Evolutionary conservation across 805 yeast species (phyloP).

Genomic region (Barnettozyma sp.): DNA sequence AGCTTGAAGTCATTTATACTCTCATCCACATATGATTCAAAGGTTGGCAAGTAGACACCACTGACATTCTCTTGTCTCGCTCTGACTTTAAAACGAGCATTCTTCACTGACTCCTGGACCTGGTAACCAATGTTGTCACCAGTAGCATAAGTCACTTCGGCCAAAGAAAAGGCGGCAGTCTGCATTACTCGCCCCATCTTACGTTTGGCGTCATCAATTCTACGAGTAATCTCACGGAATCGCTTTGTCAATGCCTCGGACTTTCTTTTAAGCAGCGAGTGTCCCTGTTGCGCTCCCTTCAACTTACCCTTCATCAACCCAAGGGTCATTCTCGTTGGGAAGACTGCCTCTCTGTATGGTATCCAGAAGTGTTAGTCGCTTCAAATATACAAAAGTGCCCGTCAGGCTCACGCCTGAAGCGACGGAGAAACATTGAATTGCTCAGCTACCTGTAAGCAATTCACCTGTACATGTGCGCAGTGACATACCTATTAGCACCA

Average conservation of each 20-base stretch:
- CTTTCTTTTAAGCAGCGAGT: conserved; percentile 85
- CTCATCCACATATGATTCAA: conserved; percentile 78
- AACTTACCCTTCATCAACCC: conserved; percentile 91
- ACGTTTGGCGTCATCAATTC: conserved; percentile 83
- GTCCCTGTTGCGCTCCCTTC: conserved; percentile 97
- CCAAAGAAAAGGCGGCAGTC: conserved; percentile 93
- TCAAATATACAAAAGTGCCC: too few relatives aligned
- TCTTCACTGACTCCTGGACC: conserved; percentile 88
- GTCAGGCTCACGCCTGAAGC: too few relatives aligned
- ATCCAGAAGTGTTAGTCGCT: not conserved
- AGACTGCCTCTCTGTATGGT: conserved; percentile 74
- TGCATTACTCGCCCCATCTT: conserved; percentile 99
- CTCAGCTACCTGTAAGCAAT: too few relatives aligned
- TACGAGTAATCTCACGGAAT: conserved; percentile 88
- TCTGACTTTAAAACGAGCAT: conserved; percentile 83
- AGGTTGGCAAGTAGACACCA: conserved; percentile 91
- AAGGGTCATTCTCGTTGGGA: conserved; percentile 96
- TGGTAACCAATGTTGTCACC: conserved; percentile 95
- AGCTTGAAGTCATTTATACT: conserved; percentile 87
- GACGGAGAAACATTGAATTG: too few relatives aligned
- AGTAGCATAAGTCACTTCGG: conserved; percentile 95
- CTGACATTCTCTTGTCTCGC: conserved; percentile 95
- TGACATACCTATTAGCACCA: conserved; percentile 22
- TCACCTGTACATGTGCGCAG: too few relatives aligned
- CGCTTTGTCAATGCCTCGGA: conserved; percentile 96